These are phyloP conservation scores for Penicillium capsulatum DNA, from an alignment of 2,329 filamentous ascomycete species.

Conservation along the genomic window DNA sequence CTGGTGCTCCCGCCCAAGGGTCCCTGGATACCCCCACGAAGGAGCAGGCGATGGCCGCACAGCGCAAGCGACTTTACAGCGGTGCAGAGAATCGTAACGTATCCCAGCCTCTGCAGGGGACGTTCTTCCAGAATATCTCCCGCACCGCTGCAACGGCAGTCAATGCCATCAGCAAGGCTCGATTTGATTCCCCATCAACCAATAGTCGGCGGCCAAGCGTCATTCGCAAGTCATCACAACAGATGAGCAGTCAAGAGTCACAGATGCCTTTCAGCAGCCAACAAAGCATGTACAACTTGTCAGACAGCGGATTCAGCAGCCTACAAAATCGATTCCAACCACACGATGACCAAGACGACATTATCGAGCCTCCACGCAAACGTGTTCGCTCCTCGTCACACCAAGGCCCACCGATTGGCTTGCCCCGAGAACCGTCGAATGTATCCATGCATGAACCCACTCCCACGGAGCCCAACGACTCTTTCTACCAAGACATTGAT, in stretches of 20 bases:
- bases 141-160: conserved; percentile 88
- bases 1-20: conserved; percentile 65
- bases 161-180: conserved; percentile 92
- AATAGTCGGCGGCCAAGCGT: conserved; percentile 64
- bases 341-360: conserved; percentile 49
- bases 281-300: conserved; percentile 69
- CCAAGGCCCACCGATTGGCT: conserved; percentile 36
- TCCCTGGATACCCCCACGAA: conserved; percentile 93
- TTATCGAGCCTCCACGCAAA: conserved; percentile 76
- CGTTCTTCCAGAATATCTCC: conserved; percentile 97
- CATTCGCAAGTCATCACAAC: conserved; percentile 66
- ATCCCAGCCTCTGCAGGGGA: conserved; percentile 64
- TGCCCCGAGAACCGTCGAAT: conserved; percentile 30
- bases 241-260: conserved; percentile 57
- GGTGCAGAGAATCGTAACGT: conserved; percentile 64
- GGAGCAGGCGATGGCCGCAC: conserved; percentile 96
- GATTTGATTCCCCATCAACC: conserved; percentile 76
- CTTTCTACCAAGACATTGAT: conserved; percentile 44
- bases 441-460: conserved; percentile 41
- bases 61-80: conserved; percentile 88
- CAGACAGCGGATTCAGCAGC: conserved; percentile 69
- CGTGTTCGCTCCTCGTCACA: conserved; percentile 60
- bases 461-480: conserved; percentile 46
- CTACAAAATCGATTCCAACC: conserved; percentile 51
- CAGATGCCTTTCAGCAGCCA: conserved; percentile 72